Percentiles rank a stretch among this genome's conserved stretches.
These are phyloP conservation scores for Stachybotrys echinatus DNA, from an alignment of 2,329 filamentous ascomycete species.

Conservation along the genomic window DNA sequence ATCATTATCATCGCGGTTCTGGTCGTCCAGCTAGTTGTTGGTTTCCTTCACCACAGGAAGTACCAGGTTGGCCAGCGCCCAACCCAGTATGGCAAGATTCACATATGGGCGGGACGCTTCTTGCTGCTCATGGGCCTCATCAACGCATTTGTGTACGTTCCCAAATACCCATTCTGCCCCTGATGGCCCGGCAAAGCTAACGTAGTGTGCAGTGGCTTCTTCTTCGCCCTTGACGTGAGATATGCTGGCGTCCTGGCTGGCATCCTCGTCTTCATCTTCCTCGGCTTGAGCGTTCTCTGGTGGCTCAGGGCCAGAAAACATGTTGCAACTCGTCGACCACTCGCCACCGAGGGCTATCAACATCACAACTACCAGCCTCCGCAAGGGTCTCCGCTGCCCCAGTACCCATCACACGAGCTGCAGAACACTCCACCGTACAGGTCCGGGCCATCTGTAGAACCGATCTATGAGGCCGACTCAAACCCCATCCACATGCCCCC, in stretches of 20 bases:
- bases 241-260: constrained; percentile 43
- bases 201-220: constrained; percentile 42
- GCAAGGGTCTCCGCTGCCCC: constrained; percentile 14
- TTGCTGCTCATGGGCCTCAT: constrained; percentile 47
- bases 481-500: constrained; percentile 20
- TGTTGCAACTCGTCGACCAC: background rate
- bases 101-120: constrained; percentile 52
- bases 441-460: background rate
- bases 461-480: constrained; percentile 22
- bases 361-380: constrained; percentile 13
- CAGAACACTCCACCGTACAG: background rate
- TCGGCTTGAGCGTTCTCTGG: constrained; percentile 34
- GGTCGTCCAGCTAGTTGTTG: constrained; percentile 47
- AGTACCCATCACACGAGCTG: background rate
- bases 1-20: constrained; percentile 47
- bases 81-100: constrained; percentile 46
- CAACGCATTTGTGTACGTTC: constrained; percentile 51
- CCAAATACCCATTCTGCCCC: background rate
- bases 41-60: constrained; percentile 49
- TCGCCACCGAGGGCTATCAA: constrained; percentile 7
- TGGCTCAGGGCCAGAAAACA: constrained; percentile 8
- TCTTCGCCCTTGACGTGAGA: constrained; percentile 44
- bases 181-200: constrained; percentile 1
- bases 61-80: constrained; percentile 43
- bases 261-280: constrained; percentile 33